Evolutionary conservation across 2,329 filamentous ascomycete species (phyloP).

Genomic region (Emmonsia crescens): DNA sequence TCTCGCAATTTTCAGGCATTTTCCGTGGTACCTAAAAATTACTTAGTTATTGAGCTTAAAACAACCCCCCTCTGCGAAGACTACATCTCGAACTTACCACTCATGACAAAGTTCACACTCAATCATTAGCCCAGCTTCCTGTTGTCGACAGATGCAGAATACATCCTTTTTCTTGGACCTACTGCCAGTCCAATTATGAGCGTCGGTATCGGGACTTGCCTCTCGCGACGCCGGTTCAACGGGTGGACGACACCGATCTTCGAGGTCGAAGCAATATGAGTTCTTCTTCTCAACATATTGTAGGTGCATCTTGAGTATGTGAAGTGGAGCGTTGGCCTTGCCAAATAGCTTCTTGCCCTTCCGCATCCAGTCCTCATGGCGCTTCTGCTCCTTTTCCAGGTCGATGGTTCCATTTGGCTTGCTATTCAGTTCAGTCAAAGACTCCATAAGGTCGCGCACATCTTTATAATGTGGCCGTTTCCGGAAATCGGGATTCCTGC

Average conservation of each 20-base stretch:
- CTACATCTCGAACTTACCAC: conserved; percentile 54
- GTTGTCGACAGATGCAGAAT: conserved; percentile 89
- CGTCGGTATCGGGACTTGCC: conserved; percentile 50
- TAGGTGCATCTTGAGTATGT: conserved; percentile 92
- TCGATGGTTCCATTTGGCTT: conserved; percentile 87
- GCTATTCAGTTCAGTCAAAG: conserved; percentile 77
- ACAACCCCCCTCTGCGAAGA: neutral
- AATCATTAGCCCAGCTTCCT: conserved; percentile 98
- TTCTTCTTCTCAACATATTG: conserved; percentile 87
- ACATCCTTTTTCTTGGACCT: conserved; percentile 60
- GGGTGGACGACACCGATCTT: conserved; percentile 77
- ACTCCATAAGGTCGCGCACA: conserved; percentile 81
- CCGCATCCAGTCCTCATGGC: conserved; percentile 98
- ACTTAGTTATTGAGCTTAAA: conserved; percentile 18
- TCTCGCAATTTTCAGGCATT: conserved; percentile 92
- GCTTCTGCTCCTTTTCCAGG: conserved; percentile 84
- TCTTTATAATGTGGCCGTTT: conserved; percentile 80
- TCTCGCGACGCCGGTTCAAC: conserved; percentile 87
- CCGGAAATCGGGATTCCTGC: conserved; percentile 60
- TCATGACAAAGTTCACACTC: conserved; percentile 97
- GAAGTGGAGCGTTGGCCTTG: conserved; percentile 91
- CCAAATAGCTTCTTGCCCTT: conserved; percentile 96
- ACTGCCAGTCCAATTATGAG: conserved; percentile 24
- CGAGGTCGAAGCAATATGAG: conserved; percentile 78
- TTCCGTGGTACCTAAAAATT: conserved; percentile 73